Conservation (phyloP, 495 filamentous ascomycete genomes). For the Aspergillus homomorphus region DNA sequence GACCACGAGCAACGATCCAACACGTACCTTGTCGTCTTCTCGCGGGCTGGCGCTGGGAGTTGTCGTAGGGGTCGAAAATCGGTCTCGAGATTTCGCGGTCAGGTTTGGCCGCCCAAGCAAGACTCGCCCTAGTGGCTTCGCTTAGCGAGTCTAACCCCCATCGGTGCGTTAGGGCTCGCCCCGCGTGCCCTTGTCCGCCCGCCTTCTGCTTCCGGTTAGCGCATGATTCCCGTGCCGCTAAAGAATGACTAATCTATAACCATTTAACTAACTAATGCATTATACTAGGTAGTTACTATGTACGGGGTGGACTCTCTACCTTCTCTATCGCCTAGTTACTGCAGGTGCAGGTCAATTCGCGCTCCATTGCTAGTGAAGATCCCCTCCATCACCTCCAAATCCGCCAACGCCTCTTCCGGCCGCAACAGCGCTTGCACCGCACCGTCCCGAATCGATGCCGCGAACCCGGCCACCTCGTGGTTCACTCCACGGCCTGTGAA, state of each 20-base stretch:
- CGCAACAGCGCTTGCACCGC: slow-evolving; percentile 51
- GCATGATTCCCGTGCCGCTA: neutral
- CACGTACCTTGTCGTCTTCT: slow-evolving; percentile 47
- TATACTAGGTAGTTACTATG: no score
- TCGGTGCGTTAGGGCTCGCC: slow-evolving; percentile 18
- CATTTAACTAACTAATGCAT: no score
- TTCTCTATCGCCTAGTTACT: slow-evolving; percentile 10
- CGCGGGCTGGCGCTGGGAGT: slow-evolving; percentile 46
- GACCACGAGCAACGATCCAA: neutral
- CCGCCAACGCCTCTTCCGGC: slow-evolving; percentile 64
- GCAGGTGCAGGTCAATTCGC: slow-evolving; percentile 30
- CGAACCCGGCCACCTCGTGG: slow-evolving; percentile 67
- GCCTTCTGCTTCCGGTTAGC: neutral
- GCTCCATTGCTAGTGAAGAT: slow-evolving; percentile 60
- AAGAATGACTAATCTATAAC: no score
- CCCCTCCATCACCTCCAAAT: slow-evolving; percentile 66
- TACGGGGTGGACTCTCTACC: no score
- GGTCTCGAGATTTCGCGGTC: slow-evolving; percentile 43
- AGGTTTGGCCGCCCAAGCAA: slow-evolving; percentile 25
- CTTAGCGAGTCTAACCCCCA: slow-evolving; percentile 38
- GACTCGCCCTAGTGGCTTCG: slow-evolving; percentile 37
- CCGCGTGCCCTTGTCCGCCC: slow-evolving; percentile 21
- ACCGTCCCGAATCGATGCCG: slow-evolving; percentile 43
- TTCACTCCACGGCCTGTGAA: slow-evolving; percentile 58
- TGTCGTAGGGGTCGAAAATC: slow-evolving; percentile 46